Conservation (phyloP, 768 basidiomycete genomes). For the Lentinula sp. region DNA sequence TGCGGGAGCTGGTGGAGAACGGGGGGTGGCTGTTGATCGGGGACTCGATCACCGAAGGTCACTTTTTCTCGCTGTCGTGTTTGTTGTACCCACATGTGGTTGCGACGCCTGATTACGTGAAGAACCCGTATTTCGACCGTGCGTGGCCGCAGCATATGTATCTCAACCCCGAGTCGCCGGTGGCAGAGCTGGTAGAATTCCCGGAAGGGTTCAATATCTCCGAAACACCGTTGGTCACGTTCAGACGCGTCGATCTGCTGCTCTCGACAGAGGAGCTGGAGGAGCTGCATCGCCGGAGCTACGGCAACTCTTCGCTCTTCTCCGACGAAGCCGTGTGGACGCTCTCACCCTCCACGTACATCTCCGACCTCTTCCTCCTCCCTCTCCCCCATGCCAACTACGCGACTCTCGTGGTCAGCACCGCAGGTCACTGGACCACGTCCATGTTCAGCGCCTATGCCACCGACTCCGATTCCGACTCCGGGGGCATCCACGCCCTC, state of each 20-base stretch:
- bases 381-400: constrained; percentile 47
- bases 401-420: constrained; percentile 56
- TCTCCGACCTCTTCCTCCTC: constrained; percentile 37
- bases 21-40: constrained; percentile 69
- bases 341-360: constrained; percentile 44
- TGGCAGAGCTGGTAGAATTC: constrained; percentile 34
- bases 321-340: constrained; percentile 52
- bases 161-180: constrained; percentile 49
- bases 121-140: constrained; percentile 50
- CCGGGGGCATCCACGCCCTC: constrained; percentile 26
- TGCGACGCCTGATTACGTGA: constrained; percentile 57
- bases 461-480: constrained; percentile 18
- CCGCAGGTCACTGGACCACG: constrained; percentile 68
- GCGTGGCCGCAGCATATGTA: constrained; percentile 62
- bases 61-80: constrained; percentile 72
- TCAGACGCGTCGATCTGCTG: constrained; percentile 61
- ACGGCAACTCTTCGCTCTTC: too few species aligned
- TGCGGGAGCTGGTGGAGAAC: constrained; percentile 56
- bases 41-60: constrained; percentile 66
- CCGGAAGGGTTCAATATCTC: constrained; percentile 50
- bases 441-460: constrained; percentile 40
- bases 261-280: constrained; percentile 41
- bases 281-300: constrained; percentile 39
- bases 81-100: constrained; percentile 59
- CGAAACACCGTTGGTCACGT: constrained; percentile 56